Percentiles rank a stretch among this genome's conserved stretches.
Evolutionary conservation across 805 yeast species (phyloP).

Genomic region (Sugiyamaella boreocaroliniensis): DNA sequence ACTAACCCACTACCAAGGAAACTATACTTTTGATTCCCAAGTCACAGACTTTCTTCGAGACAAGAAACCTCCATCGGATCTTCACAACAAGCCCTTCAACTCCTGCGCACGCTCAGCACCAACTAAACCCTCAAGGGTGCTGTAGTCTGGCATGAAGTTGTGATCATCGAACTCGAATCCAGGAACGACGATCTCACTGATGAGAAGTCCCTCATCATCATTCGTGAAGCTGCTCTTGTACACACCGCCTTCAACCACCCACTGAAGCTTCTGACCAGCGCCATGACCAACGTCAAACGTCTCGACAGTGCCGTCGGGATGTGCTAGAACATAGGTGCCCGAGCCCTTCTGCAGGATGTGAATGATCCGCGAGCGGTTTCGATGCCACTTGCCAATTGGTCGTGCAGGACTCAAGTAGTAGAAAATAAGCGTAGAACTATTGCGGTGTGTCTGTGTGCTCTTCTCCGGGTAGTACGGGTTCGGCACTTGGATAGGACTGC

Average conservation of each 20-base stretch:
- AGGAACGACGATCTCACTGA: slow-evolving; percentile 56
- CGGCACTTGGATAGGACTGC: slow-evolving; percentile 40
- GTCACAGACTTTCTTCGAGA: too few relatives aligned
- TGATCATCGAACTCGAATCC: slow-evolving; percentile 55
- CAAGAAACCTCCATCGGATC: too few relatives aligned
- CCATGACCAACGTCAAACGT: slow-evolving; percentile 50
- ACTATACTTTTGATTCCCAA: too few relatives aligned
- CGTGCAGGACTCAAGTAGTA: slow-evolving; percentile 46
- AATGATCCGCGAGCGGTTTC: slow-evolving; percentile 46
- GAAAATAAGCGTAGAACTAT: slow-evolving; percentile 46
- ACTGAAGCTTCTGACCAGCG: slow-evolving; percentile 47
- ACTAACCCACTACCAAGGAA: too few relatives aligned
- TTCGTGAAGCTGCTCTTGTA: slow-evolving; percentile 47
- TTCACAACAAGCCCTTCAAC: background rate
- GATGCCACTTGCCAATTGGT: slow-evolving; percentile 47
- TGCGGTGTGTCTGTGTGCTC: slow-evolving; percentile 23
- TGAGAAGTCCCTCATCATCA: slow-evolving; percentile 29
- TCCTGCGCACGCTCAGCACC: slow-evolving; percentile 7
- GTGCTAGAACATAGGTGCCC: slow-evolving; percentile 48
- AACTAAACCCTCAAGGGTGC: slow-evolving; percentile 8
- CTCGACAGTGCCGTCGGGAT: slow-evolving; percentile 45
- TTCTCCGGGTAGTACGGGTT: slow-evolving; percentile 32
- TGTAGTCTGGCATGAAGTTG: slow-evolving; percentile 32
- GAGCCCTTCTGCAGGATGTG: slow-evolving; percentile 51
- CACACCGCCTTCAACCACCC: slow-evolving; percentile 59